Evolutionary conservation across 768 basidiomycete genomes (phyloP).

Genomic region (Lentinula detonsa): DNA sequence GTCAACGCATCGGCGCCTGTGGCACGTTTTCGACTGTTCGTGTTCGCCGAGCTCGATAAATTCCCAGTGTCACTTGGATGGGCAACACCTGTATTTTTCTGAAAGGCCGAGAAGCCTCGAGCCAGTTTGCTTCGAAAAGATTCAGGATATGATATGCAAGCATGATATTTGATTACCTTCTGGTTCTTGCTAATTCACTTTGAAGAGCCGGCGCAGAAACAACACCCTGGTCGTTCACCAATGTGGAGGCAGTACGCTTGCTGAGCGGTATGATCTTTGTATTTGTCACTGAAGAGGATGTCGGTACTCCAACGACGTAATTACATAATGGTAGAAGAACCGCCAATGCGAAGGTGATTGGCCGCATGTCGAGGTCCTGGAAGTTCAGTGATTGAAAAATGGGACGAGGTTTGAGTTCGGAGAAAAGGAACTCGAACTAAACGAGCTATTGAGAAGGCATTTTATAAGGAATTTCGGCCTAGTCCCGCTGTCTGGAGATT

Average conservation of each 20-base stretch:
- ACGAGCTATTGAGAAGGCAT: neutral
- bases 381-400: neutral
- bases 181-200: conserved; percentile 15
- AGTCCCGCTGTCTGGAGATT: neutral
- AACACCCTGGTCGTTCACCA: conserved; percentile 18
- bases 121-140: conserved; percentile 32
- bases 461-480: neutral
- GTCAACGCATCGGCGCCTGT: conserved; percentile 25
- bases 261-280: conserved; percentile 19
- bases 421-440: neutral
- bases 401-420: neutral
- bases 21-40: conserved; percentile 17
- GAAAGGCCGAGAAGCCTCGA: conserved; percentile 34
- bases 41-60: neutral
- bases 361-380: neutral
- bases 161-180: conserved; percentile 13
- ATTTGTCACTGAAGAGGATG: neutral
- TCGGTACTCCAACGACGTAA: neutral
- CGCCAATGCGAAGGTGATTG: neutral
- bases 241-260: conserved; percentile 13
- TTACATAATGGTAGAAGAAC: neutral
- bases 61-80: conserved; percentile 24
- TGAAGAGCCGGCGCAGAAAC: conserved; percentile 17
- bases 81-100: conserved; percentile 35
- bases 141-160: neutral